A percentile compares a stretch with the other conserved stretches of the same genome.
Evolutionary conservation across 202 grass and related monocot genomes (phyloP).

Genomic region (Digitaria exilis): DNA sequence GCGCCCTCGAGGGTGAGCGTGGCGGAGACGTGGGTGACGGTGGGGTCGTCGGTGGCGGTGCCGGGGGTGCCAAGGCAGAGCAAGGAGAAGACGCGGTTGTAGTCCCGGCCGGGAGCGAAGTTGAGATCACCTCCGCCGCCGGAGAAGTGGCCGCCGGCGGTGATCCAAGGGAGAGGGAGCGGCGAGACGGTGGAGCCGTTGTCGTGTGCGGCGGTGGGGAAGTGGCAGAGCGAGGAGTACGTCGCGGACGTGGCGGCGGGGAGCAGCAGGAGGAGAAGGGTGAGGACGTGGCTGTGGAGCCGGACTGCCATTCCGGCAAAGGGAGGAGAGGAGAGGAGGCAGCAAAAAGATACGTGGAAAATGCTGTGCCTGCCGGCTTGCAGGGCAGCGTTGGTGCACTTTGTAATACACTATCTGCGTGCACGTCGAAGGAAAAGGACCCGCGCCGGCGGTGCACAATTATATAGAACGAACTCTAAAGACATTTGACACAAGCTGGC

Average conservation of each 20-base stretch:
- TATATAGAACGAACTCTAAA: no score
- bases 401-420: no score
- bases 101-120: neutral
- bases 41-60: neutral
- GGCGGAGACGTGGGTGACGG: conserved; percentile 22
- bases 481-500: neutral
- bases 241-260: neutral
- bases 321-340: neutral
- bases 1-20: neutral
- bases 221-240: conserved; percentile 2
- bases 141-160: conserved; percentile 6
- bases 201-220: neutral
- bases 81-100: neutral
- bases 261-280: neutral
- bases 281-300: neutral
- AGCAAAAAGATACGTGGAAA: neutral
- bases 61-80: neutral
- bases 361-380: neutral
- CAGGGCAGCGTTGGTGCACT: neutral
- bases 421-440: no score
- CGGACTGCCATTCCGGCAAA: conserved; percentile 4
- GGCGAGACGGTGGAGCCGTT: neutral
- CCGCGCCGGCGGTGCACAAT: no score
- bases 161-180: neutral
- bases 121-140: neutral